Conservation (phyloP, 306 rosid genomes). For the Clitoria ternatea region DNA sequence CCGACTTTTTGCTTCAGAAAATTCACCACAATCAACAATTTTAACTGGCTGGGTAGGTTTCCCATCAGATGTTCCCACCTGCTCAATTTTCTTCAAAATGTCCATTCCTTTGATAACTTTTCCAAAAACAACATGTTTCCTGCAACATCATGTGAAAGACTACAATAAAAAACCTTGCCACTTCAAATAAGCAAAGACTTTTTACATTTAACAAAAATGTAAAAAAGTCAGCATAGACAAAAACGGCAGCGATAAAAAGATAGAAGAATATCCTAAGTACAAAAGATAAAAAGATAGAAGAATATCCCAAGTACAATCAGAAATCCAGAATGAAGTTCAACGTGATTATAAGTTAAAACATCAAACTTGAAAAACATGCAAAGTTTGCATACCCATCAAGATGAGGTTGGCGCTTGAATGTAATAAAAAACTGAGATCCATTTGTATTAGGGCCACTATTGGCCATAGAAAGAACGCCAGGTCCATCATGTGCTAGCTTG, state of each 20-base stretch:
- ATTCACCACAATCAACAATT: slow-evolving; percentile 87
- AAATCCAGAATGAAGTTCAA: not conserved
- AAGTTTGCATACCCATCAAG: slow-evolving; percentile 71
- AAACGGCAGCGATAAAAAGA: not conserved
- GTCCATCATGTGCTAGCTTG: slow-evolving; percentile 71
- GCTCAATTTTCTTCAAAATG: slow-evolving; percentile 76
- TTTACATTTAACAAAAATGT: not conserved
- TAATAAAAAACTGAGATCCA: slow-evolving; percentile 94
- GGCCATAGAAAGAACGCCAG: slow-evolving; percentile 95
- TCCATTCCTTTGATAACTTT: slow-evolving; percentile 77
- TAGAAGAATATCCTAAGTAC: not conserved
- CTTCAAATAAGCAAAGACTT: not conserved
- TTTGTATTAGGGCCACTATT: slow-evolving; percentile 93
- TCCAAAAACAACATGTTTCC: slow-evolving; percentile 97
- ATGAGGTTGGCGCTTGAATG: slow-evolving; percentile 83
- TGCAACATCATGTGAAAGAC: slow-evolving; percentile 30
- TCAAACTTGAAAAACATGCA: slow-evolving; percentile 21
- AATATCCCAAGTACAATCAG: not conserved
- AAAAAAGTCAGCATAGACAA: not conserved
- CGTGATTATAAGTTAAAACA: not conserved
- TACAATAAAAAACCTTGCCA: not conserved
- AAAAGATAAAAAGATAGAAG: not conserved
- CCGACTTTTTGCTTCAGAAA: slow-evolving; percentile 39
- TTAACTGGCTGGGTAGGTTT: slow-evolving; percentile 68
- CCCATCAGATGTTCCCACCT: slow-evolving; percentile 69